Conservation (phyloP, 1,139 yeast genomes). For the Nadsonia starkeyi-henricii region DNA sequence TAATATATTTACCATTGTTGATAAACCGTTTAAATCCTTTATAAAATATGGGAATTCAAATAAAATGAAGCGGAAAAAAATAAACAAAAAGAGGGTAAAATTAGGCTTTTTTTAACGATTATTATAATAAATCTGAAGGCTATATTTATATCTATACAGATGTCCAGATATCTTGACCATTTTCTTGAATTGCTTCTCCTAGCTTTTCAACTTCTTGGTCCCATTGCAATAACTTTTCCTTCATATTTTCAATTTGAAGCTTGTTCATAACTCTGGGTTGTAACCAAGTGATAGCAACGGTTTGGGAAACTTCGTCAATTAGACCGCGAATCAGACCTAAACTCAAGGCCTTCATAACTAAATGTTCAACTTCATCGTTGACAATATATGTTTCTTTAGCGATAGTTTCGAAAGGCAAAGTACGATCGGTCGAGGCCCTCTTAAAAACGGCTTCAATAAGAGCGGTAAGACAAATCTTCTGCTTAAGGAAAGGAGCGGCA, state of each 20-base stretch:
- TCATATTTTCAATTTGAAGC: constrained; percentile 66
- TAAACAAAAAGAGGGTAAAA: too few species aligned
- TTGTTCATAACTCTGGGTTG: constrained; percentile 87
- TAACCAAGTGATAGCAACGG: constrained; percentile 79
- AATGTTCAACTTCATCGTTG: constrained; percentile 67
- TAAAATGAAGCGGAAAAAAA: too few species aligned
- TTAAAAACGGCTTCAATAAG: constrained; percentile 76
- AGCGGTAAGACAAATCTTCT: constrained; percentile 86
- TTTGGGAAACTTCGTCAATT: constrained; percentile 72
- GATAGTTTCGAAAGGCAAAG: constrained; percentile 59
- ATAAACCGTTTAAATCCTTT: too few species aligned
- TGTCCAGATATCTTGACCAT: constrained; percentile 48
- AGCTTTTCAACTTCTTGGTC: constrained; percentile 55
- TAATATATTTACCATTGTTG: too few species aligned
- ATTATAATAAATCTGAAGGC: background rate
- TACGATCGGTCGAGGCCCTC: constrained; percentile 62
- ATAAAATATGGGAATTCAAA: too few species aligned
- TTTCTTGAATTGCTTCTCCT: constrained; percentile 41
- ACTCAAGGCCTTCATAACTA: constrained; percentile 83
- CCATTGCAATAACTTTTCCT: constrained; percentile 64
- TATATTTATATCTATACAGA: background rate
- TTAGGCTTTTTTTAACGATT: too few species aligned
- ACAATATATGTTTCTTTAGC: constrained; percentile 58
- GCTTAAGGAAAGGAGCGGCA: constrained; percentile 59
- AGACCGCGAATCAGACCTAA: constrained; percentile 71